A percentile compares a stretch with the other conserved stretches of the same genome.
phyloP scores from a whole-genome alignment of 2,329 filamentous ascomycete species.

The Cladorrhinum sp. region DNA sequence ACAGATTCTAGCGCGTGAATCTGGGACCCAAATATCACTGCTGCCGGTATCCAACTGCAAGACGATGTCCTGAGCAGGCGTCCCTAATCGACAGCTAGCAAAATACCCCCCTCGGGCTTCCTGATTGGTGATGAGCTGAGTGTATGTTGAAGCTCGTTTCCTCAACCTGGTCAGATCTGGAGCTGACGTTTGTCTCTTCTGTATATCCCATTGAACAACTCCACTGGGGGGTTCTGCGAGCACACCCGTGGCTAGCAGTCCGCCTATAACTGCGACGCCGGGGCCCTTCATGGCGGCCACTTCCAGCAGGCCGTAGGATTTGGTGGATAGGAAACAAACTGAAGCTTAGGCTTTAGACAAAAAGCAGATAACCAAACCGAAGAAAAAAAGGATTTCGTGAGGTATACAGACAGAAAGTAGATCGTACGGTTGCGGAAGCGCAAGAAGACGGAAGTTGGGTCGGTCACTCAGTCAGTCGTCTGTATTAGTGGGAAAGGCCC shows the following conservation, averaged over 20 bases:
- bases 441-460: neutral
- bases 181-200: conserved; percentile 32
- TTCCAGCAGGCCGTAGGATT: neutral
- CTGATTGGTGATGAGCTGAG: conserved; percentile 46
- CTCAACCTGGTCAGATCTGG: conserved; percentile 28
- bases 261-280: conserved; percentile 22
- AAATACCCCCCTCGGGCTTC: conserved; percentile 51
- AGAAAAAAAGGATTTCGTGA: neutral
- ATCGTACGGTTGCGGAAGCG: neutral
- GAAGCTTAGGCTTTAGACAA: neutral
- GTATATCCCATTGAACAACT: conserved; percentile 49
- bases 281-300: conserved; percentile 27
- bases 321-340: neutral
- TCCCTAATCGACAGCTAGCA: conserved; percentile 55
- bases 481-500: neutral
- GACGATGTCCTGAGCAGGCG: conserved; percentile 53
- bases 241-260: conserved; percentile 26
- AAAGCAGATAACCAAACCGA: neutral
- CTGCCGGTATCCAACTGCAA: conserved; percentile 64
- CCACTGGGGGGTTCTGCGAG: conserved; percentile 24
- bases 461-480: neutral
- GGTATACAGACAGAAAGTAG: neutral
- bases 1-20: conserved; percentile 12
- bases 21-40: conserved; percentile 62
- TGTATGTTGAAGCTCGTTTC: conserved; percentile 41